These are phyloP conservation scores for Monosporozyma servazzii DNA, from an alignment of 805 yeast genomes.

Conservation along the genomic window DNA sequence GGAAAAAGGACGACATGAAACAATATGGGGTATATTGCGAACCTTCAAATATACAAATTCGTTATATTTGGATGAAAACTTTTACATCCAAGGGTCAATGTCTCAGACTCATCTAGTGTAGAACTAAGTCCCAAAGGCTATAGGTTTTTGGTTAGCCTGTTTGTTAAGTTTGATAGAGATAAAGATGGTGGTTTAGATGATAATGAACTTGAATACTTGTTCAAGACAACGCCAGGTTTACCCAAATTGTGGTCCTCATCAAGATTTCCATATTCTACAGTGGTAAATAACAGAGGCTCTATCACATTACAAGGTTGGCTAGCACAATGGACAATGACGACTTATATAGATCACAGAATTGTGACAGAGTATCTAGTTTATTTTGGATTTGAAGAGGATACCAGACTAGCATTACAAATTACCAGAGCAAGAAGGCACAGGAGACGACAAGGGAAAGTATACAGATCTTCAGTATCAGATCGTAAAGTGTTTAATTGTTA, in stretches of 20 bases:
- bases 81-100: slow-evolving; percentile 74
- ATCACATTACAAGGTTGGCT: slow-evolving; percentile 97
- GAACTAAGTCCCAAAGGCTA: slow-evolving; percentile 91
- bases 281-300: slow-evolving; percentile 79
- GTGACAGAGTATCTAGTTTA: slow-evolving; percentile 85
- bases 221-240: slow-evolving; percentile 86
- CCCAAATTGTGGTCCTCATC: slow-evolving; percentile 82
- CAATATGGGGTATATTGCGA: slow-evolving; percentile 90
- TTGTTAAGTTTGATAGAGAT: slow-evolving; percentile 81
- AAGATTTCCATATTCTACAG: slow-evolving; percentile 80
- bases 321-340: slow-evolving; percentile 98
- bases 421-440: slow-evolving; percentile 74
- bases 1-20: slow-evolving; percentile 89
- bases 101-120: slow-evolving; percentile 66
- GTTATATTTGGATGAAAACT: slow-evolving; percentile 68
- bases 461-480: slow-evolving; percentile 63
- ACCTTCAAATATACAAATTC: slow-evolving; percentile 89
- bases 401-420: slow-evolving; percentile 53
- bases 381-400: slow-evolving; percentile 67
- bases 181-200: slow-evolving; percentile 93
- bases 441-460: slow-evolving; percentile 53
- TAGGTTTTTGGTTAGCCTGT: slow-evolving; percentile 82
- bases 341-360: slow-evolving; percentile 72
- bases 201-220: slow-evolving; percentile 55
- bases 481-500: slow-evolving; percentile 89